Evolutionary conservation across 2,329 filamentous ascomycete genomes (phyloP).

Genomic region (Bimuria novae-zelandiae): DNA sequence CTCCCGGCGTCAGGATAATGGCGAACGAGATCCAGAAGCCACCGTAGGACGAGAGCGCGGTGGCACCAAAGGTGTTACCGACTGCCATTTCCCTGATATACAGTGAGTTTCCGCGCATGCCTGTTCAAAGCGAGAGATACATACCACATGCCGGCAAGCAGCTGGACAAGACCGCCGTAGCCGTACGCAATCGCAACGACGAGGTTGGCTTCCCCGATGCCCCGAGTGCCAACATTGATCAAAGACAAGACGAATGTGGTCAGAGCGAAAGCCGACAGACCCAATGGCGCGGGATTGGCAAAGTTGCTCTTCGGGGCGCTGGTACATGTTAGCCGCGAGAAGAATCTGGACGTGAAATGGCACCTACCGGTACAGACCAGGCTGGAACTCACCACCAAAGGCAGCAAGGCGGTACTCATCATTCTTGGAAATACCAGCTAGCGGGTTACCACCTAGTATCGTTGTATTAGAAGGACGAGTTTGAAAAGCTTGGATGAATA

Average conservation of each 20-base stretch:
- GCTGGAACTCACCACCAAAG: slow-evolving; percentile 59
- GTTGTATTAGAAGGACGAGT: slow-evolving; percentile 1
- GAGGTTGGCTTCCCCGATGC: slow-evolving; percentile 50
- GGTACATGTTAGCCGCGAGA: neutral
- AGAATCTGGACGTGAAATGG: neutral
- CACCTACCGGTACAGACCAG: slow-evolving; percentile 51
- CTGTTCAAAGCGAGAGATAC: slow-evolving; percentile 27
- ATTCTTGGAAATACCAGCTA: slow-evolving; percentile 56
- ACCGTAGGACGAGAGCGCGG: slow-evolving; percentile 64
- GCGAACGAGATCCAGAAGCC: slow-evolving; percentile 66
- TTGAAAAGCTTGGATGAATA: neutral
- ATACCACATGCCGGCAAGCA: slow-evolving; percentile 60
- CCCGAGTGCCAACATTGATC: slow-evolving; percentile 53
- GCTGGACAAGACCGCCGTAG: slow-evolving; percentile 57
- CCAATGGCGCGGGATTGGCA: slow-evolving; percentile 65
- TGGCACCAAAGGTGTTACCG: slow-evolving; percentile 68
- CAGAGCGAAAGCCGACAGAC: slow-evolving; percentile 66
- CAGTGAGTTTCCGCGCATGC: slow-evolving; percentile 11
- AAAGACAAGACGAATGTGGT: slow-evolving; percentile 65
- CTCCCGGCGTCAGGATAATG: slow-evolving; percentile 61
- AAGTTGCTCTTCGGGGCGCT: slow-evolving; percentile 51
- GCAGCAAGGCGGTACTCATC: slow-evolving; percentile 51
- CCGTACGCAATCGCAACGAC: slow-evolving; percentile 55
- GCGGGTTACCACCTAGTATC: slow-evolving; percentile 52
- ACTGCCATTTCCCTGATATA: slow-evolving; percentile 56